phyloP scores from a whole-genome alignment of 306 rosid species.

The Glycine latifolia region DNA sequence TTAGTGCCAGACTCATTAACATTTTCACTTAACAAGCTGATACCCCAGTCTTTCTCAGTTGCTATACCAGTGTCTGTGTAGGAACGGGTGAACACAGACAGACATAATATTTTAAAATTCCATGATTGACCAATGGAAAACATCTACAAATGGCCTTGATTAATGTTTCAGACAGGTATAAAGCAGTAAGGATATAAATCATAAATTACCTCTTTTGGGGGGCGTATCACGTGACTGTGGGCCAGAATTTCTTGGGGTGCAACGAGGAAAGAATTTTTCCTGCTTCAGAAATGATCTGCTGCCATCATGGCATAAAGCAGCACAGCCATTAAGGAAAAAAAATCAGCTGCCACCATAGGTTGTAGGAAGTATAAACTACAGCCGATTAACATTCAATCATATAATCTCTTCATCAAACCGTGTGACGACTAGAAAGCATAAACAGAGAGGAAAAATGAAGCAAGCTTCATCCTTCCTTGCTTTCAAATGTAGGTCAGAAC shows the following conservation, averaged over 20 bases:
- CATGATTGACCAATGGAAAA: constrained; percentile 33
- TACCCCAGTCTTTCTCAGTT: constrained; percentile 97
- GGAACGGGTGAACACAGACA: constrained; percentile 43
- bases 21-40: constrained; percentile 76
- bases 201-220: constrained; percentile 82
- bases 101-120: constrained; percentile 32
- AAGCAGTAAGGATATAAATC: constrained; percentile 20
- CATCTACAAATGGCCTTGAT: constrained; percentile 23
- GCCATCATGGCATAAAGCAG: constrained; percentile 36
- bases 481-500: constrained; percentile 21
- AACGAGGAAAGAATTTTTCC: constrained; percentile 76
- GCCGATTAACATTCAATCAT: constrained; percentile 27
- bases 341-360: constrained; percentile 23
- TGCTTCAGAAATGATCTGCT: constrained; percentile 72
- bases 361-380: constrained; percentile 38
- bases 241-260: constrained; percentile 75
- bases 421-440: constrained; percentile 22
- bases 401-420: constrained; percentile 25
- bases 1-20: constrained; percentile 87
- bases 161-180: constrained; percentile 17
- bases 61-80: constrained; percentile 92
- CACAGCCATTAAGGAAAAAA: constrained; percentile 19
- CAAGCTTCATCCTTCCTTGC: constrained; percentile 16
- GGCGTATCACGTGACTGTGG: constrained; percentile 97
- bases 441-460: constrained; percentile 21